Evolutionary conservation across 2,329 filamentous ascomycete species (phyloP).

Genomic region (Colletotrichum sp.): DNA sequence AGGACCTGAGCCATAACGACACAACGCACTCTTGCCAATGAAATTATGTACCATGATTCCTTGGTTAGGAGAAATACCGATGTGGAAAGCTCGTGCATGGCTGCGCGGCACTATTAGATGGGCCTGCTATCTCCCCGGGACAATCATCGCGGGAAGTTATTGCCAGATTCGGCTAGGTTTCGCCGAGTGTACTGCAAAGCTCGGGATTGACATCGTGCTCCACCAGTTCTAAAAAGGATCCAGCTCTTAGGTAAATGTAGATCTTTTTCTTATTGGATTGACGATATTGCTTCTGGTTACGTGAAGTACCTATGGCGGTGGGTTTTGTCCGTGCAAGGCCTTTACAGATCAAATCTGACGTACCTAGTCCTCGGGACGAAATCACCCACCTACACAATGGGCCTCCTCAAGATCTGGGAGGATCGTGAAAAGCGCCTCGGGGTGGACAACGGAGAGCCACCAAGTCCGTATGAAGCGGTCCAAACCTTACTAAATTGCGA

Average conservation of each 20-base stretch:
- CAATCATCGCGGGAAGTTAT: neutral
- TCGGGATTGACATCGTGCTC: neutral
- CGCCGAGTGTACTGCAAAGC: neutral
- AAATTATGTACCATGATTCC: neutral
- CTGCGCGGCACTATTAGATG: neutral
- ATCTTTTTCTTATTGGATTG: neutral
- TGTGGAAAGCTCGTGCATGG: neutral
- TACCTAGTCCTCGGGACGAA: neutral
- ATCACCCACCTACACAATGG: neutral
- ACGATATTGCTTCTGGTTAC: neutral
- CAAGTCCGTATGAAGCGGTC: neutral
- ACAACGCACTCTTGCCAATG: neutral
- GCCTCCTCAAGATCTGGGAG: neutral
- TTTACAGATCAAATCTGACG: accelerated
- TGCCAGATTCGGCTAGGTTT: neutral
- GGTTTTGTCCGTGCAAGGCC: neutral
- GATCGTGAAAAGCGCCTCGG: neutral
- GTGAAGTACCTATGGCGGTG: neutral
- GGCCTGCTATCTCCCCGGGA: neutral
- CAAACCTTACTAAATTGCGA: neutral
- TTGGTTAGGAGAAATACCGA: neutral
- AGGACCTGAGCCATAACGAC: neutral
- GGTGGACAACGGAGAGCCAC: neutral
- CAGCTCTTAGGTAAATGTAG: neutral
- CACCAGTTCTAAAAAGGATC: neutral